Conservation (phyloP, 371 early-diverging fungal species). For the Zopfochytrium polystomum region DNA sequence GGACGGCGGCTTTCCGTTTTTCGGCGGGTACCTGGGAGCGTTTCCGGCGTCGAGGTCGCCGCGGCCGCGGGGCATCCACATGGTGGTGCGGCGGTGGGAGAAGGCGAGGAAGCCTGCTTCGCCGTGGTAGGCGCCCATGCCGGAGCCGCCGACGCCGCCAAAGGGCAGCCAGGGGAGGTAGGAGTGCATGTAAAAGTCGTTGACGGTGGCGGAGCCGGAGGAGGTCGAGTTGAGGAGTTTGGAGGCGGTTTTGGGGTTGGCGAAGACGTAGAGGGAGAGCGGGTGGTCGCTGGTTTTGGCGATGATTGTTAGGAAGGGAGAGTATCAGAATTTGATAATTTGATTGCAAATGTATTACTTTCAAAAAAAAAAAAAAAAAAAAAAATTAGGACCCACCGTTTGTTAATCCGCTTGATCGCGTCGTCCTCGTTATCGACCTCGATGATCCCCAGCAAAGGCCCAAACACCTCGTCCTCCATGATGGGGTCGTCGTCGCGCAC, state of each 20-base stretch:
- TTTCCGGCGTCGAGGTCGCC: no score
- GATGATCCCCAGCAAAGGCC: conserved; percentile 81
- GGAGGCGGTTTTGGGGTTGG: conserved; percentile 42
- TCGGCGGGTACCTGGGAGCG: no score
- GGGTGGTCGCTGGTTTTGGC: conserved; percentile 44
- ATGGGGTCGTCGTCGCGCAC: conserved; percentile 40
- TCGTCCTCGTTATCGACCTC: conserved; percentile 70
- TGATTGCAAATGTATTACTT: background rate
- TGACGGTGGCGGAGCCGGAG: conserved; percentile 75
- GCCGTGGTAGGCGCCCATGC: conserved; percentile 87
- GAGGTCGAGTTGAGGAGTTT: conserved; percentile 58
- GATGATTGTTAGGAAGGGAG: background rate
- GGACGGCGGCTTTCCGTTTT: no score
- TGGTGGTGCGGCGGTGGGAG: no score
- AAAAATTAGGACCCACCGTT: background rate
- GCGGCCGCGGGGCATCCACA: no score
- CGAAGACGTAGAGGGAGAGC: conserved; percentile 69
- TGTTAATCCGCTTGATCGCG: conserved; percentile 65
- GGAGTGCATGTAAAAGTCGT: conserved; percentile 71
- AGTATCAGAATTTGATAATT: background rate
- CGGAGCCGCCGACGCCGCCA: conserved; percentile 89
- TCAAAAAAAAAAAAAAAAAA: background rate
- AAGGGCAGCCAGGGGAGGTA: conserved; percentile 68
- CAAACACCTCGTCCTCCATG: conserved; percentile 48
- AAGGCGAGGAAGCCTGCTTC: conserved; percentile 62